phyloP scores from a whole-genome alignment of 345 rosid species.

The Brassica nigra region DNA sequence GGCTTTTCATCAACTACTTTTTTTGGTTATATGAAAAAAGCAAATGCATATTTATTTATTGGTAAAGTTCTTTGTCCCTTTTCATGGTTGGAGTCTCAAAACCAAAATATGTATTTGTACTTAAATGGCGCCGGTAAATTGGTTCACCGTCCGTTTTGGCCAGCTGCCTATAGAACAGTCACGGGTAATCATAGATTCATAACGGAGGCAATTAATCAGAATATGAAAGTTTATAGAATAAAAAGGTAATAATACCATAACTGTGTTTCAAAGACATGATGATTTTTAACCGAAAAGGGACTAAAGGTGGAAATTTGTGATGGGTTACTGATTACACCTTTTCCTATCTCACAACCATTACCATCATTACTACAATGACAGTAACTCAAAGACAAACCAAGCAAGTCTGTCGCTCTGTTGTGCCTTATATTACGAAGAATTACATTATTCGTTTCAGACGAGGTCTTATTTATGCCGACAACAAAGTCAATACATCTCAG shows the following conservation, averaged over 20 bases:
- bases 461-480: constrained; percentile 25
- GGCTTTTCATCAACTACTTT: not conserved
- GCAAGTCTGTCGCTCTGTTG: not conserved
- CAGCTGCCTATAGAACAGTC: constrained; percentile 22
- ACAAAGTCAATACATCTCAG: not conserved
- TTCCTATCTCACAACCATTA: not conserved
- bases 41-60: not conserved
- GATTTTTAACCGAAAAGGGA: constrained; percentile 24
- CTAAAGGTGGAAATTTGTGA: not conserved
- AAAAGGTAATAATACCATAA: constrained; percentile 8
- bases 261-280: constrained; percentile 21
- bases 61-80: not conserved
- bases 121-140: not conserved
- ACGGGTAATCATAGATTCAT: constrained; percentile 16
- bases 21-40: not conserved
- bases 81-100: not conserved
- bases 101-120: not conserved
- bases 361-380: constrained; percentile 26
- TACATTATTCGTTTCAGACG: constrained; percentile 14
- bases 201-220: constrained; percentile 2
- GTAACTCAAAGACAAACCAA: constrained; percentile 32
- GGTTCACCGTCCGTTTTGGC: constrained; percentile 34
- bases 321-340: not conserved
- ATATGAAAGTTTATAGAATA: not conserved
- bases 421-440: not conserved